These are phyloP conservation scores for Phytopythium oedochilum DNA, from an alignment of 352 stramenopile species.

Conservation along the genomic window DNA sequence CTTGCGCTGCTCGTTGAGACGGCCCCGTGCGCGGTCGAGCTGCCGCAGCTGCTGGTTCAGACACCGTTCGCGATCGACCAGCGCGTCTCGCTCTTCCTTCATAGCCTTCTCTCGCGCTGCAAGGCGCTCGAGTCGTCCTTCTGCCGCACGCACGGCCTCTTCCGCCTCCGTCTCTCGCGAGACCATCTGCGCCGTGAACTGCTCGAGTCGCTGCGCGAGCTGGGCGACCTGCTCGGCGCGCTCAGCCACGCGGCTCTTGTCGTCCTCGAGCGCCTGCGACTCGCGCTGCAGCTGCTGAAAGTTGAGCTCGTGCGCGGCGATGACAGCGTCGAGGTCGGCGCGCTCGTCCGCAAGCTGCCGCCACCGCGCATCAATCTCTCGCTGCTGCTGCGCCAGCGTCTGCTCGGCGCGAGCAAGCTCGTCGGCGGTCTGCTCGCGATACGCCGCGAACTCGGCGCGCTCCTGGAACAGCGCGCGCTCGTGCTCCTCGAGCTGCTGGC, in stretches of 20 bases:
- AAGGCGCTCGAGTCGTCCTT: not conserved
- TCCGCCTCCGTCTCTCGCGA: not conserved
- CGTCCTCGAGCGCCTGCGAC: conserved; percentile 23
- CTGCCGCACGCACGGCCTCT: not conserved
- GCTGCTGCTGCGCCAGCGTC: conserved; percentile 22
- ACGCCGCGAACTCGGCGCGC: conserved; percentile 40
- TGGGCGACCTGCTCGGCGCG: conserved; percentile 16
- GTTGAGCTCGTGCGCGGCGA: conserved; percentile 41
- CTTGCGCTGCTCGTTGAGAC: conserved; percentile 44
- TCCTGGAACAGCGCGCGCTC: conserved; percentile 47
- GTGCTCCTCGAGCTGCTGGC: conserved; percentile 33
- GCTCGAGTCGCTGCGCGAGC: conserved; percentile 15
- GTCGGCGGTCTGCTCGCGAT: conserved; percentile 36
- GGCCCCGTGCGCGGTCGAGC: conserved; percentile 35
- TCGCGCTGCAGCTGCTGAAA: conserved; percentile 32
- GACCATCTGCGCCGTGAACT: conserved; percentile 8
- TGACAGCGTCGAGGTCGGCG: conserved; percentile 30
- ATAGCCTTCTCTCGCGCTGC: not conserved
- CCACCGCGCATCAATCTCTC: conserved; percentile 27
- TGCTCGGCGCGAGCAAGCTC: conserved; percentile 29
- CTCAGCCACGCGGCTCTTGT: conserved; percentile 14
- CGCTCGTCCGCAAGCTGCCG: conserved; percentile 31
- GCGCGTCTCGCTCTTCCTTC: conserved; percentile 23
- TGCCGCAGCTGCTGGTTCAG: conserved; percentile 53
- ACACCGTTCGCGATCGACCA: conserved; percentile 45